phyloP scores from a whole-genome alignment of 164 flowering plant genomes.

The Cinnamomum chago region DNA sequence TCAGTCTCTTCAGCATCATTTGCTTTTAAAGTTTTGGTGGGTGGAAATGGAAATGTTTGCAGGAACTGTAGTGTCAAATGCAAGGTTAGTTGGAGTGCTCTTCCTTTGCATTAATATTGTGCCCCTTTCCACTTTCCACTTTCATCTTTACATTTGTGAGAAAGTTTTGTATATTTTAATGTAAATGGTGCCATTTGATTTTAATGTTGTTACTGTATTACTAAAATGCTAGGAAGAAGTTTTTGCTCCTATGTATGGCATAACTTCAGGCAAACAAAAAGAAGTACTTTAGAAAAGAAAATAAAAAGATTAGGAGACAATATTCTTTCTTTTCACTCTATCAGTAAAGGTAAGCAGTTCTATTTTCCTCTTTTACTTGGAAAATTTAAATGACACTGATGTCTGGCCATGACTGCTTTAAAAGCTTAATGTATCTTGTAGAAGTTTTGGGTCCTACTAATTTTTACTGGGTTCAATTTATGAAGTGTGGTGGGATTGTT shows the following conservation, averaged over 20 bases:
- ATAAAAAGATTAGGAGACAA: not conserved
- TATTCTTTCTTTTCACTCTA: not conserved
- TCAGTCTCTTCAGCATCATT: constrained; percentile 47
- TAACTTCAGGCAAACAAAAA: too few species aligned
- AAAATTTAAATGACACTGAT: too few species aligned
- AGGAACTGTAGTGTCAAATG: constrained; percentile 55
- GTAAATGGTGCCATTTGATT: not conserved
- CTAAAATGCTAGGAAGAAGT: not conserved
- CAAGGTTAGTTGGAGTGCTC: constrained; percentile 51
- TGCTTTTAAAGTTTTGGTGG: constrained; percentile 51
- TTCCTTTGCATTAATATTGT: not conserved
- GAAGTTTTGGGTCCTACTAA: not conserved
- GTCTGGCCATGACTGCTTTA: not conserved
- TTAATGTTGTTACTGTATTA: not conserved
- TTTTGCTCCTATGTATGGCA: not conserved
- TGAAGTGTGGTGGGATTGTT: not conserved
- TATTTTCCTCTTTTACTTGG: not conserved
- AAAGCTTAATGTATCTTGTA: not conserved
- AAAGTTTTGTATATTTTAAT: too few species aligned
- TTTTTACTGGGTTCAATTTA: not conserved
- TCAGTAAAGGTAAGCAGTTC: not conserved
- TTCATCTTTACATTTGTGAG: not conserved
- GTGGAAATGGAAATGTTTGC: constrained; percentile 34
- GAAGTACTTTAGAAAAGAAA: not conserved
- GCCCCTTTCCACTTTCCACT: not conserved